Evolutionary conservation across 306 rosid species (phyloP).

Genomic region (Fragaria ananassa): DNA sequence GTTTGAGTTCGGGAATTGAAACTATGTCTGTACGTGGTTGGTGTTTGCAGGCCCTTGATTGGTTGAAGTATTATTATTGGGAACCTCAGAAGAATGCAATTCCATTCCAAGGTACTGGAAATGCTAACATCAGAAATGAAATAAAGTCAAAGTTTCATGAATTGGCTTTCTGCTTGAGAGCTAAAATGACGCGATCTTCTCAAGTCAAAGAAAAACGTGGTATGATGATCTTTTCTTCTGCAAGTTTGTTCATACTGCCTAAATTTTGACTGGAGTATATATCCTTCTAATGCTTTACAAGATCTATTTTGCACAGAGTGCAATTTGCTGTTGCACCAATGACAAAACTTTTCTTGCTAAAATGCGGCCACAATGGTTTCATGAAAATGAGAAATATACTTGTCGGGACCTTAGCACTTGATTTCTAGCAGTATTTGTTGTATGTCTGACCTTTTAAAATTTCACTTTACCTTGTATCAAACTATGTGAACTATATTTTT

Average conservation of each 20-base stretch:
- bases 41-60: constrained; percentile 77
- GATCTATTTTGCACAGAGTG: not conserved
- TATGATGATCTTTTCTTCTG: constrained; percentile 19
- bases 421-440: not conserved
- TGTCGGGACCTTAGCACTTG: not conserved
- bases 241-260: constrained; percentile 12
- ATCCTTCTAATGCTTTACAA: not conserved
- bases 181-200: constrained; percentile 38
- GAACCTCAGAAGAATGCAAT: constrained; percentile 82
- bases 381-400: not conserved
- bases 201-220: constrained; percentile 61
- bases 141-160: constrained; percentile 60
- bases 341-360: not conserved
- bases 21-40: constrained; percentile 14
- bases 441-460: not conserved
- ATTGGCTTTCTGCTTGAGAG: constrained; percentile 51
- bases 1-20: not conserved
- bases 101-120: constrained; percentile 70
- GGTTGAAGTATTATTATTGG: constrained; percentile 93
- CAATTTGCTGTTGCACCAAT: not conserved
- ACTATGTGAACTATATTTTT: not conserved
- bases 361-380: not conserved
- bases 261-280: not conserved
- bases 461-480: not conserved
- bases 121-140: constrained; percentile 43